Evolutionary conservation across 2,329 filamentous ascomycete species (phyloP), one percentile per base, ranked within the genome.

Genomic region (Tolypocladium inflatum): DNA sequence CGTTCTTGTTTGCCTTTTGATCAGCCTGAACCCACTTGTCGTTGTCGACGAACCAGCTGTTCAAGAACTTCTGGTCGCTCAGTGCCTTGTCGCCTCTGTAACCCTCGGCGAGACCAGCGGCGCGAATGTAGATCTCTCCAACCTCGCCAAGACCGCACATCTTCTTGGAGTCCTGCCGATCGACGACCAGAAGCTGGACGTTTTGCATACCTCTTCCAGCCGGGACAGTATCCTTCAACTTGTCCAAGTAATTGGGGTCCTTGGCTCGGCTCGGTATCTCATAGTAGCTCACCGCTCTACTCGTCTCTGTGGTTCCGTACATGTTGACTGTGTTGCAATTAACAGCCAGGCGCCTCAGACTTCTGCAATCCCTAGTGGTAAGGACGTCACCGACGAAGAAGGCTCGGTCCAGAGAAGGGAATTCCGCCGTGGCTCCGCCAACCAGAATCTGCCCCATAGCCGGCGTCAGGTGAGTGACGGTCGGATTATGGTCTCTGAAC

Each of bases 381-480:
- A 97, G 73, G 39, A 97, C 79, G 68, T 97, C 93, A 38, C 94
- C 94, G 1, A 97, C 93, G 62, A 93, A 97, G 78, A 97, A 93
- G 21, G 87, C 91, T 58, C 85, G 80, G 59, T 87, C 80, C n/a
- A 97, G 78, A 15, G 81, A 79, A 1, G 90, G 88, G 67, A 97
- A 95, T 63, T 89, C 73, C 0, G 90, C 86, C 3, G 77, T 86
- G 30, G 91, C 89, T 63, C 89, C 90, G 50, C 91, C 92, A n/a
- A 93, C 87, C 2, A 97, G 77, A 61, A 97, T 94, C 66, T 97
- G 90, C 57, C 92, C 92, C 92, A 97, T 97, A 58, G 94, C 94
- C 11, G 94, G 94, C 1, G 94, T 99, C 43, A 97, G 76, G 73
- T 97, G 94, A 15, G 88, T 91, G 23, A 91, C 89, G 19, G 87